Conservation (phyloP, 768 basidiomycete species). For the Terana coerulea region DNA sequence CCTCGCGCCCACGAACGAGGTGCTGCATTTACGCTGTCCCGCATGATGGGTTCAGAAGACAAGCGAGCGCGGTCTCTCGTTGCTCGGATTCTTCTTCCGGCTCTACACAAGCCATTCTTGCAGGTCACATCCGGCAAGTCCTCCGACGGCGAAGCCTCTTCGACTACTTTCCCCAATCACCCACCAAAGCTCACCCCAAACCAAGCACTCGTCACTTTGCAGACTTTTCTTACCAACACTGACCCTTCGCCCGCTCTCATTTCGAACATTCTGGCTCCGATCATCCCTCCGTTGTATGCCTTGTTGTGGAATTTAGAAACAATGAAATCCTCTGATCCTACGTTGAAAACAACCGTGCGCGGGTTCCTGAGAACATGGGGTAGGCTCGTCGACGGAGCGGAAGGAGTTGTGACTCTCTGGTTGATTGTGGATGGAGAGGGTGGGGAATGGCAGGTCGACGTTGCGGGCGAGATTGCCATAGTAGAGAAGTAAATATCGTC, state of each 20-base stretch:
- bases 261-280: constrained; percentile 59
- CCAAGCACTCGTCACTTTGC: constrained; percentile 46
- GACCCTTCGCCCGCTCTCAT: constrained; percentile 76
- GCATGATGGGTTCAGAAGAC: constrained; percentile 47
- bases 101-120: constrained; percentile 53
- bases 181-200: constrained; percentile 23
- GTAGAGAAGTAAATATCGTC: constrained; percentile 38
- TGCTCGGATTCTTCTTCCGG: constrained; percentile 37
- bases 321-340: constrained; percentile 60
- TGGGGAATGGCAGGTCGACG: constrained; percentile 51
- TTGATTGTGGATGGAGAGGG: constrained; percentile 48
- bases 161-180: not conserved
- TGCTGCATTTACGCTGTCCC: constrained; percentile 65
- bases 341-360: constrained; percentile 51
- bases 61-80: constrained; percentile 24
- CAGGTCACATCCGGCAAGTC: constrained; percentile 1
- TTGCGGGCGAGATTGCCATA: constrained; percentile 47
- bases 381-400: constrained; percentile 49
- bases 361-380: constrained; percentile 75
- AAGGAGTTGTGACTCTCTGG: constrained; percentile 58
- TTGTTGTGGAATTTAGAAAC: constrained; percentile 52
- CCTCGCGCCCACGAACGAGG: constrained; percentile 51
- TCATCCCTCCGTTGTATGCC: constrained; percentile 63
- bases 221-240: constrained; percentile 62
- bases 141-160: not conserved